Conservation (phyloP, 2,329 filamentous ascomycete genomes). For the Cytospora piceicola region DNA sequence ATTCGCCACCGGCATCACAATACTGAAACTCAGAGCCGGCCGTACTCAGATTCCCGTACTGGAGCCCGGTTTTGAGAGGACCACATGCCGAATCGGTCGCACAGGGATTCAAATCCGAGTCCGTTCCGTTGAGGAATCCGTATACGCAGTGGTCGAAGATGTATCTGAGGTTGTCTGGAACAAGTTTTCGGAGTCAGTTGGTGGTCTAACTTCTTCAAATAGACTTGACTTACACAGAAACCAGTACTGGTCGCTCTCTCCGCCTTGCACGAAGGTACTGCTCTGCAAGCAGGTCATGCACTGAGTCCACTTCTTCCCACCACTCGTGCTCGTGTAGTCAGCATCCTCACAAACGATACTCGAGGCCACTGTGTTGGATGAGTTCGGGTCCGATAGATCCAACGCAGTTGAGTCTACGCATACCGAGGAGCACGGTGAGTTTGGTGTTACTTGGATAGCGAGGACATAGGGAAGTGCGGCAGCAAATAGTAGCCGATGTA, state of each 20-base stretch:
- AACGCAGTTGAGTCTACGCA: conserved; percentile 50
- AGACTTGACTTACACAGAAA: conserved; percentile 54
- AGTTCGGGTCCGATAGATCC: conserved; percentile 50
- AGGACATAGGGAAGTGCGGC: conserved; percentile 39
- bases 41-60: conserved; percentile 40
- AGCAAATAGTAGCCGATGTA: conserved; percentile 31
- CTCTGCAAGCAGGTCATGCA: conserved; percentile 59
- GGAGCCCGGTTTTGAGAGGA: conserved; percentile 46
- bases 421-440: conserved; percentile 57
- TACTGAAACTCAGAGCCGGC: conserved; percentile 20
- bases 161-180: conserved; percentile 57
- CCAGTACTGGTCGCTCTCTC: conserved; percentile 59
- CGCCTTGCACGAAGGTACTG: conserved; percentile 51
- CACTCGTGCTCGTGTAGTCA: conserved; percentile 43
- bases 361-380: conserved; percentile 47
- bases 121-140: conserved; percentile 53
- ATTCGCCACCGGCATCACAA: conserved; percentile 41
- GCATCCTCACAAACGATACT: conserved; percentile 55
- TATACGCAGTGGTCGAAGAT: conserved; percentile 57
- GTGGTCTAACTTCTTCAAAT: no score
- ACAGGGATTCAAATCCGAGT: conserved; percentile 52
- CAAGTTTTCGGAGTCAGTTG: not conserved
- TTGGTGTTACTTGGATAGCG: conserved; percentile 55
- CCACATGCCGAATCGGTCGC: conserved; percentile 57
- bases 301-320: conserved; percentile 51